phyloP scores from a whole-genome alignment of 1,139 yeast genomes.

The Saccharomycopsis hybrid region DNA sequence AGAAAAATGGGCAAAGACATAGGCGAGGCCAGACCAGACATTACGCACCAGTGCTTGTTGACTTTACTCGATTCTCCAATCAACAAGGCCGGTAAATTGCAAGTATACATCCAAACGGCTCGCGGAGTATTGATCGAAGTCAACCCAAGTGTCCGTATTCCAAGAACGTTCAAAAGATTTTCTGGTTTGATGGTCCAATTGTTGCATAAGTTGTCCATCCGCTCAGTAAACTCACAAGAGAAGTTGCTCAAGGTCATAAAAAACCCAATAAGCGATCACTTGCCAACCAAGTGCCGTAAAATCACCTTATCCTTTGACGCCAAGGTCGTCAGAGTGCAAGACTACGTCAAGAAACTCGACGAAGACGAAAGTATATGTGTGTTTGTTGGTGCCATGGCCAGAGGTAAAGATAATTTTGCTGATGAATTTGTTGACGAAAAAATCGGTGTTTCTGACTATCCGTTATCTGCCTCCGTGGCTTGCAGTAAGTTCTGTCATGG shows the following conservation, averaged over 20 bases:
- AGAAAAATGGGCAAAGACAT: conserved; percentile 96
- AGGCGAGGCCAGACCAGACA: conserved; percentile 97
- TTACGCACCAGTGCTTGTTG: conserved; percentile 90
- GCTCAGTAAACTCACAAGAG: conserved; percentile 93
- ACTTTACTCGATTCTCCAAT: conserved; percentile 93
- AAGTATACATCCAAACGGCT: conserved; percentile 93
- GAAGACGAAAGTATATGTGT: conserved; percentile 94
- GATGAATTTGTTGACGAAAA: conserved; percentile 96
- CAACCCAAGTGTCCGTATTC: conserved; percentile 93
- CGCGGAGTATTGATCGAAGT: conserved; percentile 92
- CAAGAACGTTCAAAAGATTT: conserved; percentile 95
- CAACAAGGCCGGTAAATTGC: conserved; percentile 93
- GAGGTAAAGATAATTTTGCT: conserved; percentile 95
- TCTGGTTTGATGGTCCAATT: conserved; percentile 97
- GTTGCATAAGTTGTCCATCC: conserved; percentile 82
- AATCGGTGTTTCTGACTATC: conserved; percentile 90
- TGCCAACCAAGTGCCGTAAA: conserved; percentile 93
- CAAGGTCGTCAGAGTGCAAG: conserved; percentile 79
- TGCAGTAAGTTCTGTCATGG: conserved; percentile 98
- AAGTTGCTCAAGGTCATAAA: conserved; percentile 88
- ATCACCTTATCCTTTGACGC: conserved; percentile 94
- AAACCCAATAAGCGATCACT: conserved; percentile 93
- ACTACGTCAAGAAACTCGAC: conserved; percentile 73
- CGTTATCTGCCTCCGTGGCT: conserved; percentile 95
- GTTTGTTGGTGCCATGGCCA: conserved; percentile 98